Conservation (phyloP, 1,284 basidiomycete species). For the Dichomitus squalens region DNA sequence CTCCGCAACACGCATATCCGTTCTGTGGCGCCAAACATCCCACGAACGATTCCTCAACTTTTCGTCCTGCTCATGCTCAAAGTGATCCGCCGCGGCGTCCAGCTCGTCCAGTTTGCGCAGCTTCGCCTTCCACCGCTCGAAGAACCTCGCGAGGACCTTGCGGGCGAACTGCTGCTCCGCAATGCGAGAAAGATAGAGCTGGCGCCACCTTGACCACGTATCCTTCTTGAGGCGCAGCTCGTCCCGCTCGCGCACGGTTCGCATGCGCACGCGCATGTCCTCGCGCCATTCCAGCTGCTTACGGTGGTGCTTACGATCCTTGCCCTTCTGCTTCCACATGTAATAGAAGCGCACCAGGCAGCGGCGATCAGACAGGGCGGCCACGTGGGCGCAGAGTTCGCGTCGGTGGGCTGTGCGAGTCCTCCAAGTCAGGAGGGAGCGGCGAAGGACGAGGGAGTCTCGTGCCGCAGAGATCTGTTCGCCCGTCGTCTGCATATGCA, state of each 20-base stretch:
- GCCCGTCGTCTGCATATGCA: slow-evolving; percentile 53
- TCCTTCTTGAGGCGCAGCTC: slow-evolving; percentile 52
- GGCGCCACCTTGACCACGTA: slow-evolving; percentile 65
- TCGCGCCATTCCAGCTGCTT: slow-evolving; percentile 60
- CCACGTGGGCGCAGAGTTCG: slow-evolving; percentile 44
- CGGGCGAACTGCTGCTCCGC: slow-evolving; percentile 51
- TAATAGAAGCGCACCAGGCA: slow-evolving; percentile 43
- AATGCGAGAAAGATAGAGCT: slow-evolving; percentile 48
- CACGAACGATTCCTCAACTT: slow-evolving; percentile 44
- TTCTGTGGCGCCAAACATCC: slow-evolving; percentile 55
- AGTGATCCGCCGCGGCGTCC: slow-evolving; percentile 51
- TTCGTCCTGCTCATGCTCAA: slow-evolving; percentile 40
- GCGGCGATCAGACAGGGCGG: slow-evolving; percentile 43
- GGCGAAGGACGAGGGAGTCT: slow-evolving; percentile 59
- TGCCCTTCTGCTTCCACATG: slow-evolving; percentile 53
- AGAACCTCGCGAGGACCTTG: slow-evolving; percentile 45
- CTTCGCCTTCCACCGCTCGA: slow-evolving; percentile 52
- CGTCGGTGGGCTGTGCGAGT: slow-evolving; percentile 38
- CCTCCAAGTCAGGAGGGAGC: slow-evolving; percentile 61
- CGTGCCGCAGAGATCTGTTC: slow-evolving; percentile 60
- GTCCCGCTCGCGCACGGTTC: slow-evolving; percentile 53
- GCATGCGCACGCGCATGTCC: slow-evolving; percentile 71
- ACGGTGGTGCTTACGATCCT: slow-evolving; percentile 53
- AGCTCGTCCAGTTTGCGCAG: slow-evolving; percentile 43
- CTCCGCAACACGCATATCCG: slow-evolving; percentile 47